phyloP scores from a whole-genome alignment of 352 stramenopile genomes.

The Nothophytophthora sp. region DNA sequence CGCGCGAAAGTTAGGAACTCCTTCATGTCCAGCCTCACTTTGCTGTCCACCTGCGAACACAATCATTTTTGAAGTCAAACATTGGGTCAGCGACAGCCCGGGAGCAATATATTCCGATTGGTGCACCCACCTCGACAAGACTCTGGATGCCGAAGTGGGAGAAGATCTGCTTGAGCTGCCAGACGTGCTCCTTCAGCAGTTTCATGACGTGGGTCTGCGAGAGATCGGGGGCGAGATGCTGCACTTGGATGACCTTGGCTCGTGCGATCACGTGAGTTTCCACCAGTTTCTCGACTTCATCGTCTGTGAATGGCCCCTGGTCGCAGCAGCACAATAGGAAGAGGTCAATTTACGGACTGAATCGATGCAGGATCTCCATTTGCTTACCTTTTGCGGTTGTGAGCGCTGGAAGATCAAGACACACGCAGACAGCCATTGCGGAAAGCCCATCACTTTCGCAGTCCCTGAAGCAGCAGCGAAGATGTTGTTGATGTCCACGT shows the following conservation, averaged over 20 bases:
- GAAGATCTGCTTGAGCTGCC: slow-evolving; percentile 79
- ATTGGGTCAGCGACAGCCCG: too few species aligned
- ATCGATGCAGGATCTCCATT: not conserved
- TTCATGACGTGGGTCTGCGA: slow-evolving; percentile 72
- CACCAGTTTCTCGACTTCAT: slow-evolving; percentile 45
- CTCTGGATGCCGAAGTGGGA: slow-evolving; percentile 71
- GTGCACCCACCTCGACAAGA: slow-evolving; percentile 39
- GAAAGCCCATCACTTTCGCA: slow-evolving; percentile 49
- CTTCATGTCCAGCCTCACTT: slow-evolving; percentile 55
- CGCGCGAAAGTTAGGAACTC: slow-evolving; percentile 70
- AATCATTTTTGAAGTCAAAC: too few species aligned
- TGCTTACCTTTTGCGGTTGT: slow-evolving; percentile 23
- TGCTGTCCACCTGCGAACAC: slow-evolving; percentile 41
- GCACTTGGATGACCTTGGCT: slow-evolving; percentile 54
- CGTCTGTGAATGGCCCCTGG: slow-evolving; percentile 11
- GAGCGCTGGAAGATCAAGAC: slow-evolving; percentile 47
- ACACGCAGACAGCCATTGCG: slow-evolving; percentile 48
- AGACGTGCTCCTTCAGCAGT: slow-evolving; percentile 65
- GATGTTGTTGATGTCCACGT: slow-evolving; percentile 59
- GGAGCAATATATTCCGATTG: too few species aligned
- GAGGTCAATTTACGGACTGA: not conserved
- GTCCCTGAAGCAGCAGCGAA: slow-evolving; percentile 37
- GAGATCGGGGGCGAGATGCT: slow-evolving; percentile 68
- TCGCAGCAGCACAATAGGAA: not conserved
- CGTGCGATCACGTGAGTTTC: slow-evolving; percentile 50